Conservation (phyloP, 768 basidiomycete genomes). For the Favolaschia claudopus region DNA sequence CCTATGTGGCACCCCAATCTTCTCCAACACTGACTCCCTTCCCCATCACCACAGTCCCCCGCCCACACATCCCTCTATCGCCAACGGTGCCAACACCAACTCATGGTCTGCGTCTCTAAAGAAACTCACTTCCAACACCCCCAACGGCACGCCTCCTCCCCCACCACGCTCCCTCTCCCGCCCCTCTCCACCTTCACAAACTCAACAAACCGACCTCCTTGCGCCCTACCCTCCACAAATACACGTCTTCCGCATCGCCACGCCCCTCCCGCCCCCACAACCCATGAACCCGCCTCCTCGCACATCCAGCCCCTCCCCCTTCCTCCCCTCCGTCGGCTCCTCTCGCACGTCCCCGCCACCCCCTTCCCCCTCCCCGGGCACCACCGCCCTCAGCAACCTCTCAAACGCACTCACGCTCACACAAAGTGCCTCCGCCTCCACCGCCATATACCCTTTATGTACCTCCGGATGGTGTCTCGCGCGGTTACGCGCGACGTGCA, state of each 20-base stretch:
- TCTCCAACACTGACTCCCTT: constrained; percentile 43
- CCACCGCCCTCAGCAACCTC: constrained; percentile 41
- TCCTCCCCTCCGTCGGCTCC: constrained; percentile 30
- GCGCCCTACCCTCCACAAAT: constrained; percentile 53
- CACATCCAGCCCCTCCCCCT: constrained; percentile 37
- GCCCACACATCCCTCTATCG: constrained; percentile 43
- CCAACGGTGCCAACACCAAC: constrained; percentile 41
- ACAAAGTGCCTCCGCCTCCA: constrained; percentile 31
- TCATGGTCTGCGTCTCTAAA: constrained; percentile 70
- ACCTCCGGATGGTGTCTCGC: constrained; percentile 85
- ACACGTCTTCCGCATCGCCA: constrained; percentile 72
- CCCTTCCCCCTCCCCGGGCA: constrained; percentile 27
- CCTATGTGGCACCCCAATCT: constrained; percentile 74
- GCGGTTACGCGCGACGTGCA: constrained; percentile 86
- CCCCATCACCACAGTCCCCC: constrained; percentile 35
- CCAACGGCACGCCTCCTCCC: constrained; percentile 40
- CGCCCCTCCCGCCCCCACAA: constrained; percentile 40
- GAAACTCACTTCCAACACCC: constrained; percentile 44
- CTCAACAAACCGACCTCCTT: constrained; percentile 6
- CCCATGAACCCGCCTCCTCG: constrained; percentile 26
- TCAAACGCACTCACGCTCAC: constrained; percentile 41
- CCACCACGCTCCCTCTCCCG: constrained; percentile 35
- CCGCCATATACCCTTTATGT: constrained; percentile 82
- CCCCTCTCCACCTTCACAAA: constrained; percentile 34
- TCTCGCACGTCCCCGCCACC: constrained; percentile 31